A percentile compares a stretch with the other conserved stretches of the same genome.
Evolutionary conservation across 805 yeast genomes (phyloP).

Genomic region (Deakozyma indianensis): DNA sequence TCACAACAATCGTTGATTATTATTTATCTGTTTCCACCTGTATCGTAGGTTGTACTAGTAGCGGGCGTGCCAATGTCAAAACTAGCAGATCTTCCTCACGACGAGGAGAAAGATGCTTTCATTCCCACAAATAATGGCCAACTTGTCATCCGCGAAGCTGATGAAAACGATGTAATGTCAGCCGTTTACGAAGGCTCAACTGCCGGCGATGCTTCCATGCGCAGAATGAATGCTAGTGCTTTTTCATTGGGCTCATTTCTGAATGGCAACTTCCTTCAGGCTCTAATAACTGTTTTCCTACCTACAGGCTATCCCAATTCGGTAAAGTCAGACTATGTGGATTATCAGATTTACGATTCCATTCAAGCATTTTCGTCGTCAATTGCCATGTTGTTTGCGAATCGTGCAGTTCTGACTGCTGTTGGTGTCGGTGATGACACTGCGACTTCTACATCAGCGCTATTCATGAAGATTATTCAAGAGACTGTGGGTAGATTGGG

Average conservation of each 20-base stretch:
- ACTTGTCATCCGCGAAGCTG: not conserved
- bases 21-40: no score
- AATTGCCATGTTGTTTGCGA: constrained; percentile 21
- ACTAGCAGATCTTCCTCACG: not conserved
- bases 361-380: constrained; percentile 23
- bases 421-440: constrained; percentile 24
- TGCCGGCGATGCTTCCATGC: constrained; percentile 4
- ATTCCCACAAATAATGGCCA: not conserved
- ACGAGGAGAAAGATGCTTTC: constrained; percentile 1
- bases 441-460: constrained; percentile 23
- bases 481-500: constrained; percentile 24
- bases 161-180: not conserved
- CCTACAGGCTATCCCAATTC: constrained; percentile 24
- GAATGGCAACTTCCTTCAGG: constrained; percentile 8
- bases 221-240: not conserved
- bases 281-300: constrained; percentile 18
- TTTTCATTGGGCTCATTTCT: not conserved
- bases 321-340: constrained; percentile 19
- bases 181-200: constrained; percentile 9
- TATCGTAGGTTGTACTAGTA: no score
- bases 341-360: constrained; percentile 24
- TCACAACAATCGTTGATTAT: no score
- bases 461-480: constrained; percentile 22
- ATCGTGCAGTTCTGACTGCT: constrained; percentile 21
- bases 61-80: no score